A percentile compares a stretch with the other conserved stretches of the same genome.
Conservation (phyloP, 768 basidiomycete species). For the Cystoderma amianthinum region DNA sequence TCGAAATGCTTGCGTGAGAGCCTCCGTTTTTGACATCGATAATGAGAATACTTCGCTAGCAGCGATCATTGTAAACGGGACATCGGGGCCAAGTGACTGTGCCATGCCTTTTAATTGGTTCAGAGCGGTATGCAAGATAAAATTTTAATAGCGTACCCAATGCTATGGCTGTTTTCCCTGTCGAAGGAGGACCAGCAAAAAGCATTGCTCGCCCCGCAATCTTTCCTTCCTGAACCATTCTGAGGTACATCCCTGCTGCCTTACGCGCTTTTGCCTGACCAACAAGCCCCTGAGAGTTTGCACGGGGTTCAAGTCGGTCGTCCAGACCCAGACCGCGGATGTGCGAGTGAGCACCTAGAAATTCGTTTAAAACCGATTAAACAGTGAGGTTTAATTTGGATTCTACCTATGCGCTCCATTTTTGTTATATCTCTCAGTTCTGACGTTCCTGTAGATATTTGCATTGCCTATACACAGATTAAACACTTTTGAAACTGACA, state of each 20-base stretch:
- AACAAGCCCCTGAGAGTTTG: slow-evolving; percentile 92
- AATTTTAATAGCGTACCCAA: slow-evolving; percentile 54
- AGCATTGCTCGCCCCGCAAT: slow-evolving; percentile 96
- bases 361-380: too few relatives aligned
- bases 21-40: slow-evolving; percentile 98
- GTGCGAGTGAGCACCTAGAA: slow-evolving; percentile 83
- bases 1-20: slow-evolving; percentile 92
- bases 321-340: slow-evolving; percentile 94
- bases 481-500: neutral
- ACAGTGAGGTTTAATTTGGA: slow-evolving; percentile 1
- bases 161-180: slow-evolving; percentile 97
- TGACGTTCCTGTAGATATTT: slow-evolving; percentile 71
- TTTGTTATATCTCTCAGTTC: slow-evolving; percentile 84
- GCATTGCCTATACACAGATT: slow-evolving; percentile 38
- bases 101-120: slow-evolving; percentile 72
- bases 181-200: slow-evolving; percentile 95
- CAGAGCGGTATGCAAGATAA: neutral
- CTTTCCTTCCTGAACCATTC: slow-evolving; percentile 94
- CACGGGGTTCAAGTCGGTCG: slow-evolving; percentile 83
- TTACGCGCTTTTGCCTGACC: slow-evolving; percentile 95
- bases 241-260: slow-evolving; percentile 95
- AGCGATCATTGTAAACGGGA: slow-evolving; percentile 97
- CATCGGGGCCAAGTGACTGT: slow-evolving; percentile 87
- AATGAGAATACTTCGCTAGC: slow-evolving; percentile 97
- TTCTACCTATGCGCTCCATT: slow-evolving; percentile 85